Evolutionary conservation across 345 rosid species (phyloP).

Genomic region (Streptanthus diversifolius): DNA sequence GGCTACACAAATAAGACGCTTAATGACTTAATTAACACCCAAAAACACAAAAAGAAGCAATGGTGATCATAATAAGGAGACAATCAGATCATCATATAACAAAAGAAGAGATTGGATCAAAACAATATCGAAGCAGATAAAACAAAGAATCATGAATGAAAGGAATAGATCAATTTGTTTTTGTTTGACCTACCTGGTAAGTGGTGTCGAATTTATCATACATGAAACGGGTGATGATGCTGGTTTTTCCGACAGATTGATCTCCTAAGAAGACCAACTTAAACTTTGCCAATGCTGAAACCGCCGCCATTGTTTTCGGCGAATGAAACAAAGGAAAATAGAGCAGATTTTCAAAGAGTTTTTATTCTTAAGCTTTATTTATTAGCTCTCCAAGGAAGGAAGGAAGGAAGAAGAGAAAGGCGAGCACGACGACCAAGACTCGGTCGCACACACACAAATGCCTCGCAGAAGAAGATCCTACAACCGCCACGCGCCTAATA

Average conservation of each 20-base stretch:
- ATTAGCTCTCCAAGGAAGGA: not conserved
- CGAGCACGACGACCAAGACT: constrained; percentile 32
- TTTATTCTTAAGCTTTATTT: not conserved
- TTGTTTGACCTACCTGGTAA: constrained; percentile 54
- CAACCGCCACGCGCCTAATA: not conserved
- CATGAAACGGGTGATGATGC: constrained; percentile 94
- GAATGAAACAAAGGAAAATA: not conserved
- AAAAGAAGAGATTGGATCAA: not conserved
- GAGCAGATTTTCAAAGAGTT: not conserved
- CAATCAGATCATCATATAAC: not conserved
- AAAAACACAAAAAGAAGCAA: not conserved
- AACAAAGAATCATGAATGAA: not conserved
- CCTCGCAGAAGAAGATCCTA: not conserved
- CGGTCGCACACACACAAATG: constrained; percentile 14
- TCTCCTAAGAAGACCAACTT: constrained; percentile 81
- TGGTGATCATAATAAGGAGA: not conserved
- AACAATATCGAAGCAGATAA: not conserved
- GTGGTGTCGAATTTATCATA: constrained; percentile 88
- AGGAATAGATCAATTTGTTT: not conserved
- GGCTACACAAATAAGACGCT: constrained; percentile 41
- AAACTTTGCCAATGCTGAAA: constrained; percentile 72
- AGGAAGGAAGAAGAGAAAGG: not conserved
- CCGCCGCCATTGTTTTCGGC: constrained; percentile 47
- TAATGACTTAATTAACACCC: not conserved
- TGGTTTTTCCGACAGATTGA: constrained; percentile 86